phyloP scores from a whole-genome alignment of 306 rosid genomes.

The Senna siamea region DNA sequence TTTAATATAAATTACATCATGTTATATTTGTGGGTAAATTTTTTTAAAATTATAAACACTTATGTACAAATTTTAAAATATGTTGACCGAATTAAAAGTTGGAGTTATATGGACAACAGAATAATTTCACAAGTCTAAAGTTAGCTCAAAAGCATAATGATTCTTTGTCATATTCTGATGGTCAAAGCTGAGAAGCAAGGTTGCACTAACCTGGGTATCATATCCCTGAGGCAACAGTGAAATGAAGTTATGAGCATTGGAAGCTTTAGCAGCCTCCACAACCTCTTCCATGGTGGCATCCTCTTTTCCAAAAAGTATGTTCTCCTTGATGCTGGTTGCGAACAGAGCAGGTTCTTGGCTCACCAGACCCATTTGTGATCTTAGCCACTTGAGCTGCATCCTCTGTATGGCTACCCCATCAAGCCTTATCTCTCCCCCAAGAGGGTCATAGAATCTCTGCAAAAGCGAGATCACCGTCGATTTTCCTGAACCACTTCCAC shows the following conservation, averaged over 20 bases:
- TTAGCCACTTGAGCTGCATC: constrained; percentile 72
- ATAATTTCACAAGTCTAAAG: too few relatives aligned
- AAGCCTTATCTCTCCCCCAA: constrained; percentile 57
- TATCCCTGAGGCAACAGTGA: constrained; percentile 63
- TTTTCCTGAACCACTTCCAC: constrained; percentile 81
- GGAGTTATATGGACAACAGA: too few relatives aligned
- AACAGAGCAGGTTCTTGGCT: constrained; percentile 87
- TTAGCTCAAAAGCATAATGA: too few relatives aligned
- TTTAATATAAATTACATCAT: too few relatives aligned
- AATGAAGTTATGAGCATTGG: constrained; percentile 78
- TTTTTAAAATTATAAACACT: too few relatives aligned
- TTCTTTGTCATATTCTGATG: too few relatives aligned
- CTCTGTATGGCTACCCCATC: constrained; percentile 66
- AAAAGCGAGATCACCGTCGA: constrained; percentile 65
- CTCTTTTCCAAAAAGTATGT: constrained; percentile 78
- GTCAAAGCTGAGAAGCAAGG: too few relatives aligned
- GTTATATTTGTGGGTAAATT: too few relatives aligned
- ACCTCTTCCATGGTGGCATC: constrained; percentile 62
- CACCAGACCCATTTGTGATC: constrained; percentile 81
- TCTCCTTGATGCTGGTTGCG: constrained; percentile 71
- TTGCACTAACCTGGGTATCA: constrained; percentile 67
- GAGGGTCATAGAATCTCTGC: constrained; percentile 78
- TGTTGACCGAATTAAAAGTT: too few relatives aligned
- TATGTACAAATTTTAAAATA: too few relatives aligned
- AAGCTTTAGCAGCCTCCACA: constrained; percentile 63